These are phyloP conservation scores for Sugiyamaella valdiviana DNA, from an alignment of 805 yeast species.

Conservation along the genomic window DNA sequence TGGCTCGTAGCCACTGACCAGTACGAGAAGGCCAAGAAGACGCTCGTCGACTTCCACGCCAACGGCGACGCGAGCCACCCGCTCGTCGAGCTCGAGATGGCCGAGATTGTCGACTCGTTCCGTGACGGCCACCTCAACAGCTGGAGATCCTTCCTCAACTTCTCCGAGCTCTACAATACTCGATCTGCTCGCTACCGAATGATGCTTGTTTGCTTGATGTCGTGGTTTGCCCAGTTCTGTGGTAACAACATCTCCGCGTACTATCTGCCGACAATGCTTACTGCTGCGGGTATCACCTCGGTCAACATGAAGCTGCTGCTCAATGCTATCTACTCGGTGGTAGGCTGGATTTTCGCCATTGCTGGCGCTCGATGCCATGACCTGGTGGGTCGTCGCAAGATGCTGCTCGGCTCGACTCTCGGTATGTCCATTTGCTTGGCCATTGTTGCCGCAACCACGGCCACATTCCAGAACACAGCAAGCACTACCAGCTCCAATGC, in stretches of 20 bases:
- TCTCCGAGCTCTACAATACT: slow-evolving; percentile 8
- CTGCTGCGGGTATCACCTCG: slow-evolving; percentile 10
- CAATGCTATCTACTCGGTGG: slow-evolving; percentile 12
- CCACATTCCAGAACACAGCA: slow-evolving; percentile 20
- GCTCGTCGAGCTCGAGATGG: slow-evolving; percentile 15
- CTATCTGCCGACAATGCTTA: slow-evolving; percentile 13
- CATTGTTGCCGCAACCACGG: slow-evolving; percentile 25
- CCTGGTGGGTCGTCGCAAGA: slow-evolving; percentile 27
- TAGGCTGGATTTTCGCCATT: slow-evolving; percentile 14
- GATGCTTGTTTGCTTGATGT: slow-evolving; percentile 6
- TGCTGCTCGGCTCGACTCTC: slow-evolving; percentile 23
- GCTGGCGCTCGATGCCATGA: slow-evolving; percentile 24
- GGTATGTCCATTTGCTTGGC: slow-evolving; percentile 23
- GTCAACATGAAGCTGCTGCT: slow-evolving; percentile 1
- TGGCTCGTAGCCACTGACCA: slow-evolving; percentile 65
- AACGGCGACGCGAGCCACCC: slow-evolving; percentile 17
- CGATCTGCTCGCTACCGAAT: slow-evolving; percentile 11
- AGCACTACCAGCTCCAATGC: slow-evolving; percentile 21
- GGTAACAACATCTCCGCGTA: slow-evolving; percentile 13
- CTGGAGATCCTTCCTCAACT: slow-evolving; percentile 10
- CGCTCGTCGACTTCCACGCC: slow-evolving; percentile 13
- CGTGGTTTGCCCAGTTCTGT: slow-evolving; percentile 15
- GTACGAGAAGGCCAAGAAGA: slow-evolving; percentile 39
- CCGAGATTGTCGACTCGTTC: slow-evolving; percentile 14
- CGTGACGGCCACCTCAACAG: slow-evolving; percentile 8